These are phyloP conservation scores for Alternaria arborescens DNA, from an alignment of 2,329 filamentous ascomycete genomes.

Conservation along the genomic window DNA sequence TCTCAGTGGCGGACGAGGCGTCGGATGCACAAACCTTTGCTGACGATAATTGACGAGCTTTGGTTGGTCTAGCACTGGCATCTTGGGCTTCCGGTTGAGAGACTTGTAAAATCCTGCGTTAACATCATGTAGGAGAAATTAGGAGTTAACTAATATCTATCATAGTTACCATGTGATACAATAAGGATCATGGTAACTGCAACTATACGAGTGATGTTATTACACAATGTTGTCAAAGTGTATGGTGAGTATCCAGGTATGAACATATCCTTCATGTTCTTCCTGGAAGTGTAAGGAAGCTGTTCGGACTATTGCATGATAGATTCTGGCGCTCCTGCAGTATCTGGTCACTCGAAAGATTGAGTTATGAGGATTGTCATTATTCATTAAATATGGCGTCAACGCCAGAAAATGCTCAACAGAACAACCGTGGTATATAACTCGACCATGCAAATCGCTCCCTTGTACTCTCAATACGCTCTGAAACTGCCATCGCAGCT, in stretches of 20 bases:
- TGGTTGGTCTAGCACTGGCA: not conserved
- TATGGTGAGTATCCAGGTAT: not conserved
- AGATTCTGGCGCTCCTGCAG: not conserved
- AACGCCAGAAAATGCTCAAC: not conserved
- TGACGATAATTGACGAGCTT: not conserved
- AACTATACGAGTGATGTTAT: not conserved
- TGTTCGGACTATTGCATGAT: not conserved
- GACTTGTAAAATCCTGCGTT: not conserved
- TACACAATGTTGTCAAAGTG: not conserved
- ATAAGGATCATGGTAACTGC: not conserved
- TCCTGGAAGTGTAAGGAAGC: not conserved
- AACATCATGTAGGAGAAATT: not conserved
- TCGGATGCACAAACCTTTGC: not conserved
- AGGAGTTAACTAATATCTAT: not conserved
- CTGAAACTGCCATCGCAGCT: not conserved
- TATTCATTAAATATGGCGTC: constrained; percentile 4
- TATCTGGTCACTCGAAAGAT: not conserved
- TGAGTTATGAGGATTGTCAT: not conserved
- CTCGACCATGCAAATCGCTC: constrained; percentile 11
- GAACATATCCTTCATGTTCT: not conserved
- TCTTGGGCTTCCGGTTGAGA: not conserved
- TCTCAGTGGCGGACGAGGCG: not conserved
- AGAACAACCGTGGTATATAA: not conserved
- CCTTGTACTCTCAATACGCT: not conserved
- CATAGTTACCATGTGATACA: not conserved